Base-by-base conservation (phyloP, 306 rosid genomes). In the Begonia loranthoides region DNA sequence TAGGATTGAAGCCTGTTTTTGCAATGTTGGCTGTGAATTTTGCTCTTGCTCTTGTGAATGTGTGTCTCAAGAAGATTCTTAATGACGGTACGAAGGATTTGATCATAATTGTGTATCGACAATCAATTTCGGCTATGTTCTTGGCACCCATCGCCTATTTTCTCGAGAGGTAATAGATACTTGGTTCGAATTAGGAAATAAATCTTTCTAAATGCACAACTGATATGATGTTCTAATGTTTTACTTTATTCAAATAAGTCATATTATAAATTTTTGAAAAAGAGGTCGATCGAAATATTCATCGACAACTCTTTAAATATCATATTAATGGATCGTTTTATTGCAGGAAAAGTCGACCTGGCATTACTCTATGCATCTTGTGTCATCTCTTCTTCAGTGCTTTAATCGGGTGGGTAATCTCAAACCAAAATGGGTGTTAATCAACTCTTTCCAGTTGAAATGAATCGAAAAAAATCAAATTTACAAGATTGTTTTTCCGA, bases 321-420 rank as follows among this genome's bases (percentile, higher is more conserved):
- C 51, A 17, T 56, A 47, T 2, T 22, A 24, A 24, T 55, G 15
- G 13, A 12, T 41, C 13, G 50, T 1, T 38, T 38, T 6, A 19
- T 11, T 15, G 67, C 84, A 84, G 95, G 69, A 76, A 73, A 76
- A 79, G 76, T 62, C 76, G 79, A 54, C 53, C 57, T 7, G 70
- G 64, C 43, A 64, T 72, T 24, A 69, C 79, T 12, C 56, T 52
- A 50, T 53, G 28, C 51, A 68, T 78, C 49, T 33, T 73, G 41
- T 79, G 72, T 34, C 76, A 71, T 38, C 82, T 89, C 48, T 82
- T 89, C 73, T 58, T 89, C 64, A 70, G 78, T 55, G 80, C 97
- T 61, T 71, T 89, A 51, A 28, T 89, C 17, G 97, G 95, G 97
- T 89, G 60, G 51, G 84, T 67, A 69, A 17, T 3, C 6, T 0